Conservation (phyloP, 305 asterid genomes). For the Fraxinus floribunda region DNA sequence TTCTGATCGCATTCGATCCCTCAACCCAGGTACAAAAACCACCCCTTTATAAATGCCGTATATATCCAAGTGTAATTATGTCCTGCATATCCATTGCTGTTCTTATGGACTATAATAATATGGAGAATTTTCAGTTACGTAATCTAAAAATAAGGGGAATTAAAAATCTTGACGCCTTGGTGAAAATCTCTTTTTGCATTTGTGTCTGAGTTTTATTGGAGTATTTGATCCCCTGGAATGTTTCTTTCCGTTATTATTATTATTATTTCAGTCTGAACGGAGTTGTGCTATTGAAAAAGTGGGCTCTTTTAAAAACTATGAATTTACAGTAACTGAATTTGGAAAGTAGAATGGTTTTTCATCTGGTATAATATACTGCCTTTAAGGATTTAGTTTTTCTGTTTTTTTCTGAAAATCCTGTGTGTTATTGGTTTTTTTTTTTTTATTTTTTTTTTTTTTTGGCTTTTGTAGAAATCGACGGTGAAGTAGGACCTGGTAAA, state of each 20-base stretch:
- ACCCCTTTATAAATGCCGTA: too few relatives aligned
- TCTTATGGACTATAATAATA: too few relatives aligned
- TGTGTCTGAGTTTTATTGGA: neutral
- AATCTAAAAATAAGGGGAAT: too few relatives aligned
- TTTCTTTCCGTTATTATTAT: neutral
- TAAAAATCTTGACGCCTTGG: too few relatives aligned
- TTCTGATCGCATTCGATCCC: constrained; percentile 76
- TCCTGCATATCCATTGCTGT: too few relatives aligned
- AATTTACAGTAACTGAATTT: neutral
- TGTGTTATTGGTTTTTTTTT: too few relatives aligned
- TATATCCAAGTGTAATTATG: too few relatives aligned
- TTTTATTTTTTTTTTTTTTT: too few relatives aligned
- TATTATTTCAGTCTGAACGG: neutral
- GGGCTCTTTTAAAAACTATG: neutral
- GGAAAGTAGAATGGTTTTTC: neutral
- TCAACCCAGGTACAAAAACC: constrained; percentile 36
- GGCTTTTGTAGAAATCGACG: constrained; percentile 25
- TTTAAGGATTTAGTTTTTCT: neutral
- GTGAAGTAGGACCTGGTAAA: constrained; percentile 22
- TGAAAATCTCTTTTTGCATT: constrained; percentile 1
- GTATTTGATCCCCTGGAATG: neutral
- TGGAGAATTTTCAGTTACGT: too few relatives aligned
- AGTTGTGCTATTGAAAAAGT: neutral
- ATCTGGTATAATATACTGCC: neutral
- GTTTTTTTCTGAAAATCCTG: too few relatives aligned